Base-by-base conservation (phyloP, 2,329 filamentous ascomycete species). In the Neofusicoccum sp. region DNA sequence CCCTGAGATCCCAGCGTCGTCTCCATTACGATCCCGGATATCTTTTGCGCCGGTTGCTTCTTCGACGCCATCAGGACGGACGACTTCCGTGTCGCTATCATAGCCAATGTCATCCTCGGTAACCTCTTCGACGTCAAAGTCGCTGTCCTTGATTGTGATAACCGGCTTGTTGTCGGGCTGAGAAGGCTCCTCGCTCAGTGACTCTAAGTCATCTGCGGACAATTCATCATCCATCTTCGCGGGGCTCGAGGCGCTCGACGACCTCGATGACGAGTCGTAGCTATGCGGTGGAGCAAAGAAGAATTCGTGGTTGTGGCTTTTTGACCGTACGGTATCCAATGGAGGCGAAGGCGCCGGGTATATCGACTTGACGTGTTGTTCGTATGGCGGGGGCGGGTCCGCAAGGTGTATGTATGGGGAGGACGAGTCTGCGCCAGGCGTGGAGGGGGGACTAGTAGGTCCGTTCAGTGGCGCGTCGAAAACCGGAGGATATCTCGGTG, bases 51-150 rank as follows among this genome's bases (percentile, higher is more conserved):
- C 76, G 34, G 68, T 70, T 6, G 71, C 76, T 62, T 80, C 77
- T 66, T 79, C 77, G 45, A 69, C 73, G 61, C 78, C 73, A 53
- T 79, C 74, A 4, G 79, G 79, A 38, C 71, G 71, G 20, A 81
- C 69, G 60, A 80, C 68, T 61, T 79, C 76, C 56, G 76, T 68
- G 60, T 79, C 76, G 58, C 71, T 73, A 48, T 75, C 72, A 60
- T 76, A 77, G 30, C 40, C 38, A 6, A 63, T 63, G 53, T 76
- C 73, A 61, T 67, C 65, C 16, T 75, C 72, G 12, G 63, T 60
- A 7, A 80, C 62, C 64, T 80, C 78, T 64, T 80, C 76, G 51
- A 81, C 71, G 38, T 72, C 71, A 58, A 80, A 75, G 56, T 70
- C 70, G 54, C 69, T 70, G 31, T 68, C 65, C 24, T 72, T 67